Evolutionary conservation across 73 alveolate genomes (phyloP).

Genomic region (Diophrys appendiculata): DNA sequence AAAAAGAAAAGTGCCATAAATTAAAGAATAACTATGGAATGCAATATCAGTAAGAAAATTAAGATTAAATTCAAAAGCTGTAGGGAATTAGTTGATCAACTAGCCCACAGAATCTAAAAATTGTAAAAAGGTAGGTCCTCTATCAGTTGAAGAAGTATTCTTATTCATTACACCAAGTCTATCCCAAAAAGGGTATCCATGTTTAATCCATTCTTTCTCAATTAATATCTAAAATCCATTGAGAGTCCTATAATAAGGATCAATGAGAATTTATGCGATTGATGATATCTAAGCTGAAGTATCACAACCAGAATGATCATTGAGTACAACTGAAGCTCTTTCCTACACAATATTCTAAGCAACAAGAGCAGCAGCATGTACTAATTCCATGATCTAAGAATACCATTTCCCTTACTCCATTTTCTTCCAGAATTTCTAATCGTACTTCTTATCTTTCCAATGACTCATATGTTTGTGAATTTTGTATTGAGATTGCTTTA

Average conservation of each 20-base stretch:
- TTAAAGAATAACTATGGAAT: too few relatives aligned
- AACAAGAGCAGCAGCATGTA: background rate
- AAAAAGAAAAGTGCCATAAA: too few relatives aligned
- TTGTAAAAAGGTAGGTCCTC: too few relatives aligned
- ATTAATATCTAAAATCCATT: background rate
- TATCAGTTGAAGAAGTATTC: too few relatives aligned
- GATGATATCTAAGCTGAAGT: background rate
- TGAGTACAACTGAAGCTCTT: background rate
- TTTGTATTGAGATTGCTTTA: too few relatives aligned
- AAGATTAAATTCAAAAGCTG: too few relatives aligned
- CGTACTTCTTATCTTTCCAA: background rate
- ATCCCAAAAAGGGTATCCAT: background rate
- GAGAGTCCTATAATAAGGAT: background rate
- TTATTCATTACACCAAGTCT: background rate
- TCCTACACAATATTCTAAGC: background rate
- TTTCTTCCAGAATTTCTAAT: background rate
- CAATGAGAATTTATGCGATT: background rate
- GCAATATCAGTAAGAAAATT: too few relatives aligned
- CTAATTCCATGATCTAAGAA: background rate
- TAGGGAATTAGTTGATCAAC: too few relatives aligned
- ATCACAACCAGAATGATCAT: background rate
- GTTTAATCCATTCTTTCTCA: background rate
- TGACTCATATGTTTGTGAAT: too few relatives aligned
- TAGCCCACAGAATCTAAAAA: too few relatives aligned
- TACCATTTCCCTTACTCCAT: background rate